Evolutionary conservation across 148 eudicot species (phyloP), one percentile per base, ranked within the genome.

Genomic region (Oxyria digyna): DNA sequence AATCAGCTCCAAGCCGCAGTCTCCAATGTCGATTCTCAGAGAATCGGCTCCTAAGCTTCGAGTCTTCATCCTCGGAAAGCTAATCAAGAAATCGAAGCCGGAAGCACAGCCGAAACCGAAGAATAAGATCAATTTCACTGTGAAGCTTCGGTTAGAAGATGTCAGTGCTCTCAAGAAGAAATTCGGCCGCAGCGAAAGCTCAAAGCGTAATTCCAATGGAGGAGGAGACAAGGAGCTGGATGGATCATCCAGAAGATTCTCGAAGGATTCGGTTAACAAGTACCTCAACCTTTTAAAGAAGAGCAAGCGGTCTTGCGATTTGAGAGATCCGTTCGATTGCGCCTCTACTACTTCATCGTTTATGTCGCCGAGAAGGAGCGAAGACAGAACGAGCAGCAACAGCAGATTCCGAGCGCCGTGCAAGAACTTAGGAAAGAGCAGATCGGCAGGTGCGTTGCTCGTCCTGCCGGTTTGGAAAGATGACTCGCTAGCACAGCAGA

Each of bases 201-300:
- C 72, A 42, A 57, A 77, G 20, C 80, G 73, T 42, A 71, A 31
- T 1, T 67, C 67, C 13, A 57, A 57, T 13, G n/a, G 64, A 32
- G 63, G 63, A 26, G 74, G 23, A 18, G 66, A 59, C 50, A 42
- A 70, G 21, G 41, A 72, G 4, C n/a, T 50, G 5, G 75, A 70
- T 24, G 62, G n/a, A 41, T 71, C 76, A 1, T 35, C 84, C 24
- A 77, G 65, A 69, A 72, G 67, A 18, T 75, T 80, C 20, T 14
- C 73, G 0, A 72, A 74, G 38, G 73, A 71, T 18, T 65, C 66
- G 10, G 74, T 81, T 4, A 74, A 76, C 29, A 86, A 78, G 77
- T 86, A 86, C 54, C 41, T 86, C 65, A 86, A 77, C 40, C 67
- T 84, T 35, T 76, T 86, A 14, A 59, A 59, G 65, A 86, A 77